phyloP scores from a whole-genome alignment of 2,329 filamentous ascomycete species.

The Truncatella angustata region DNA sequence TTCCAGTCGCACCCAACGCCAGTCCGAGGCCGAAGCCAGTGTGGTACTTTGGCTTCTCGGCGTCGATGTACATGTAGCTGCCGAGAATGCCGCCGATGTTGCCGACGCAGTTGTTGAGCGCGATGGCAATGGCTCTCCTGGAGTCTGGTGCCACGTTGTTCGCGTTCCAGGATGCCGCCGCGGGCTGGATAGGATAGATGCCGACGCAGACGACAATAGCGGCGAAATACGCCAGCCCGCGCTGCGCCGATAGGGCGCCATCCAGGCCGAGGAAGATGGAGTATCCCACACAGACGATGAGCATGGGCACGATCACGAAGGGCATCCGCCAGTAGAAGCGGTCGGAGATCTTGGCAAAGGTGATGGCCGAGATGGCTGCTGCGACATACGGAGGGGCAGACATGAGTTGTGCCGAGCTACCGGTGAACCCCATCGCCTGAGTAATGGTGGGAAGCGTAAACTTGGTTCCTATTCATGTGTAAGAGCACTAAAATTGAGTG shows the following conservation, averaged over 20 bases:
- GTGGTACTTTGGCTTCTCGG: constrained; percentile 31
- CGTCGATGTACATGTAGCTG: constrained; percentile 35
- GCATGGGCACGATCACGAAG: constrained; percentile 61
- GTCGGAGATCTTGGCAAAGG: constrained; percentile 65
- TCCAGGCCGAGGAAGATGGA: constrained; percentile 55
- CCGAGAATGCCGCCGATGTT: constrained; percentile 41
- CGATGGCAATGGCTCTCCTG: constrained; percentile 36
- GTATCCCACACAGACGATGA: constrained; percentile 64
- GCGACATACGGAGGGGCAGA: constrained; percentile 59
- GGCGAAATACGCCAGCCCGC: constrained; percentile 63
- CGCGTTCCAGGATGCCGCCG: constrained; percentile 63
- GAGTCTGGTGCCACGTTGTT: constrained; percentile 60
- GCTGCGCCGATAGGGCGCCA: constrained; percentile 36
- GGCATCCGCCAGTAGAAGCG: constrained; percentile 61
- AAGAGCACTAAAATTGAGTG: too few species aligned
- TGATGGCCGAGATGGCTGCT: constrained; percentile 61
- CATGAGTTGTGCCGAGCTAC: constrained; percentile 42
- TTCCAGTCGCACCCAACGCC: constrained; percentile 27
- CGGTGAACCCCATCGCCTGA: constrained; percentile 32
- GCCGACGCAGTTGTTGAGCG: constrained; percentile 34
- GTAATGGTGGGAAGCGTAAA: constrained; percentile 33
- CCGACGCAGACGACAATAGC: constrained; percentile 67
- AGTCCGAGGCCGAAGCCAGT: constrained; percentile 33
- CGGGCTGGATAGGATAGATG: constrained; percentile 65
- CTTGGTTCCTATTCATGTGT: constrained; percentile 28